A percentile compares a stretch with the other conserved stretches of the same genome.
Conservation (phyloP, 371 early-diverging fungal genomes). For the Mucor ambiguus region DNA sequence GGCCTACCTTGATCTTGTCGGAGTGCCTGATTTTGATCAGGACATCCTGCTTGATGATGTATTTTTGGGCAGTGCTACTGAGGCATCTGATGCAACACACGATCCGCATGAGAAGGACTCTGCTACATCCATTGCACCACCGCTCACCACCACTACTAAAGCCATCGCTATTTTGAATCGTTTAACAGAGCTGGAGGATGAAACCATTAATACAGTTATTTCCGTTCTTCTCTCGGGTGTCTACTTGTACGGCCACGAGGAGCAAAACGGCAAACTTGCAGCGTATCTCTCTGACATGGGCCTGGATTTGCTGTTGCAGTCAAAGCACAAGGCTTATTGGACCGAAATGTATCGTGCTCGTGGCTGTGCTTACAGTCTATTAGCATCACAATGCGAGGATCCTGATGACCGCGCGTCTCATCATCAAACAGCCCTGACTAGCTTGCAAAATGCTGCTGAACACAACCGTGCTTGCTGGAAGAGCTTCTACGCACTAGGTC, state of each 20-base stretch:
- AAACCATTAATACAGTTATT: slow-evolving; percentile 31
- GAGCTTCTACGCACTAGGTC: slow-evolving; percentile 69
- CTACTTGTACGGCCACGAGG: slow-evolving; percentile 46
- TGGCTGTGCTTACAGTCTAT: slow-evolving; percentile 63
- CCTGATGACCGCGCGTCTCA: slow-evolving; percentile 62
- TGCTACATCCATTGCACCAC: background rate
- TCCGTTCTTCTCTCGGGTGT: slow-evolving; percentile 47
- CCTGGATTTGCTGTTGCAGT: slow-evolving; percentile 5
- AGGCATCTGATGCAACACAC: background rate
- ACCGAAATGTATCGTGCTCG: slow-evolving; percentile 51
- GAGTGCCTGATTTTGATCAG: slow-evolving; percentile 19
- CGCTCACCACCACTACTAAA: background rate
- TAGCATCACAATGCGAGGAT: slow-evolving; percentile 61
- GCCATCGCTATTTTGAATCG: background rate
- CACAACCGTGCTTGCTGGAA: slow-evolving; percentile 50
- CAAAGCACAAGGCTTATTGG: background rate
- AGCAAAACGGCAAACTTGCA: slow-evolving; percentile 42
- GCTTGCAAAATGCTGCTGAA: slow-evolving; percentile 54
- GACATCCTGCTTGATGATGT: slow-evolving; percentile 7
- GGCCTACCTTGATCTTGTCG: slow-evolving; percentile 60
- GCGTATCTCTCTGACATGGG: slow-evolving; percentile 45
- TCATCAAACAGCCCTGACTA: slow-evolving; percentile 61
- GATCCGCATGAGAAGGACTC: background rate
- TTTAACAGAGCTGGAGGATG: slow-evolving; percentile 7
- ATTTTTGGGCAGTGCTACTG: background rate